A percentile compares a stretch with the other conserved stretches of the same genome.
Evolutionary conservation across 2,329 filamentous ascomycete genomes (phyloP).

Genomic region (Botrytis pseudocinerea): DNA sequence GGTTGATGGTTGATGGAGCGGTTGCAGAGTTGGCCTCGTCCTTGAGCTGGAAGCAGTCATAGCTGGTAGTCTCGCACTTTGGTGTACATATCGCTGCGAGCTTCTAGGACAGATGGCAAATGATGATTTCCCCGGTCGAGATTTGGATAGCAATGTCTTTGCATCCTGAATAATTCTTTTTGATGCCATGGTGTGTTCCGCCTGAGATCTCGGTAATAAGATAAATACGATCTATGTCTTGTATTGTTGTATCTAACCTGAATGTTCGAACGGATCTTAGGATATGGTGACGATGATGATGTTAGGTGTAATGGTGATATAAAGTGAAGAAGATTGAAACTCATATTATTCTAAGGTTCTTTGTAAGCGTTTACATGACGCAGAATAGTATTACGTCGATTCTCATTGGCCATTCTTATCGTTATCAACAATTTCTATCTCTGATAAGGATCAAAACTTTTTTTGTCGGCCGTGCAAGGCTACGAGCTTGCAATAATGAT

Average conservation of each 20-base stretch:
- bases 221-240: background rate
- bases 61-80: constrained; percentile 47
- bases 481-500: background rate
- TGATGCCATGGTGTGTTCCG: constrained; percentile 31
- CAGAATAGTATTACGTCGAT: background rate
- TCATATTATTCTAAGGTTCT: background rate
- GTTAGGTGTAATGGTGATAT: background rate
- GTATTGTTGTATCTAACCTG: background rate
- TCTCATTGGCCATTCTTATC: constrained; percentile 3
- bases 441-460: constrained; percentile 12
- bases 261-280: background rate
- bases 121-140: constrained; percentile 36
- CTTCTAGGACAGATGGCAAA: constrained; percentile 36
- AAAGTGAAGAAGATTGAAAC: constrained; percentile 11
- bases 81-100: constrained; percentile 45
- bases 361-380: constrained; percentile 18
- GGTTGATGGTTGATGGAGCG: constrained; percentile 45
- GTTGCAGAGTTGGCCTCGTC: constrained; percentile 48
- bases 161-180: constrained; percentile 32
- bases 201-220: background rate
- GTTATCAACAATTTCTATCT: background rate
- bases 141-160: constrained; percentile 31
- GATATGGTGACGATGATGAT: no score
- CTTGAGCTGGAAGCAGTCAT: constrained; percentile 50
- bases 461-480: background rate